A percentile compares a stretch with the other conserved stretches of the same genome.
These are phyloP conservation scores for Sporobolus alterniflorus DNA, from an alignment of 202 grass and related monocot genomes.

Conservation along the genomic window DNA sequence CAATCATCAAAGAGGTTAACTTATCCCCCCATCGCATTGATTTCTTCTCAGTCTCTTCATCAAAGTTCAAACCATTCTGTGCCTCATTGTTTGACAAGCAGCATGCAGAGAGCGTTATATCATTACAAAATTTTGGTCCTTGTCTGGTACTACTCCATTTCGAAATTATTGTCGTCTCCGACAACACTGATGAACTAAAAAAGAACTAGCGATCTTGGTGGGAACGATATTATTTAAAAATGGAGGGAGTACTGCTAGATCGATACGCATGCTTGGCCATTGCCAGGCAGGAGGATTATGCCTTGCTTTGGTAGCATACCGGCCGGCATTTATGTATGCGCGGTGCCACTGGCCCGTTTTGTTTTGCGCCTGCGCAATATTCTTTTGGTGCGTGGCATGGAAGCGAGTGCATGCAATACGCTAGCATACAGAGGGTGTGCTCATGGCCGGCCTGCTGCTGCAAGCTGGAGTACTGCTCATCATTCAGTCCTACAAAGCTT, in stretches of 20 bases:
- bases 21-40: too few relatives aligned
- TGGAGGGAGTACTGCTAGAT: too few relatives aligned
- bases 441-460: background rate
- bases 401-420: slow-evolving; percentile 16
- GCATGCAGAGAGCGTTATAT: background rate
- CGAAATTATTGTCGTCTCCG: too few relatives aligned
- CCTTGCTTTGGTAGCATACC: slow-evolving; percentile 14
- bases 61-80: too few relatives aligned
- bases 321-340: background rate
- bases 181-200: too few relatives aligned
- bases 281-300: slow-evolving; percentile 1
- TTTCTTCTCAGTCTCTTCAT: too few relatives aligned
- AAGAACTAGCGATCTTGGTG: too few relatives aligned
- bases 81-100: background rate
- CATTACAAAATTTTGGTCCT: background rate
- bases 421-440: slow-evolving; percentile 13
- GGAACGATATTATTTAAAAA: too few relatives aligned
- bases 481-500: background rate
- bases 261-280: background rate
- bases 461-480: background rate
- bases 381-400: slow-evolving; percentile 49
- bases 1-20: too few relatives aligned
- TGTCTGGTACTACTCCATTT: too few relatives aligned
- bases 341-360: background rate
- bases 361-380: slow-evolving; percentile 39